These are phyloP conservation scores for Amanita jacksonii DNA, from an alignment of 768 basidiomycete species.

Conservation along the genomic window DNA sequence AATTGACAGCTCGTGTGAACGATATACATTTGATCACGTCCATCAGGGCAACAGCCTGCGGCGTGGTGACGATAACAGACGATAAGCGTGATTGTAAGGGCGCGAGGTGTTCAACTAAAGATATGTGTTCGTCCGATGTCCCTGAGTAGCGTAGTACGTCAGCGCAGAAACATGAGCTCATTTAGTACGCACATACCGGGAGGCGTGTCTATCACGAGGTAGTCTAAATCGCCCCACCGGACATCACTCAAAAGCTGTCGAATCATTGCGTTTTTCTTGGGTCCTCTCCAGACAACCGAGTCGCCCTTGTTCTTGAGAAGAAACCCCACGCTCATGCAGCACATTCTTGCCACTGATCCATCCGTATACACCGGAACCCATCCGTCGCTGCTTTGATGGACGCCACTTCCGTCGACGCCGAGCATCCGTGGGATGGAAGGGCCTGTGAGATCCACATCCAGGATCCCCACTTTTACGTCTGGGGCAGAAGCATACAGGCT, in stretches of 20 bases:
- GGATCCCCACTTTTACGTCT: conserved; percentile 68
- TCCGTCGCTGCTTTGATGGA: conserved; percentile 90
- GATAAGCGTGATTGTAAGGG: conserved; percentile 72
- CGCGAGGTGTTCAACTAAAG: conserved; percentile 87
- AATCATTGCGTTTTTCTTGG: conserved; percentile 99
- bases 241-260: conserved; percentile 91
- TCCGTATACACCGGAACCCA: conserved; percentile 99
- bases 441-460: conserved; percentile 91
- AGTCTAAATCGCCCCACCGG: conserved; percentile 91
- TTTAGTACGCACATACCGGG: conserved; percentile 57
- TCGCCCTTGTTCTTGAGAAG: conserved; percentile 84
- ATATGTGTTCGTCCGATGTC: conserved; percentile 97
- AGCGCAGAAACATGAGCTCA: conserved; percentile 9
- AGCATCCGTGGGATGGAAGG: conserved; percentile 95
- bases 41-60: conserved; percentile 91
- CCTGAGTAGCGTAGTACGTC: conserved; percentile 37
- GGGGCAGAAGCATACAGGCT: conserved; percentile 68
- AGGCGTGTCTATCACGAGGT: conserved; percentile 90
- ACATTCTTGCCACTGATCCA: conserved; percentile 58
- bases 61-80: conserved; percentile 91
- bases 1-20: conserved; percentile 79
- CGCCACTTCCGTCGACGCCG: conserved; percentile 75
- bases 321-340: conserved; percentile 97
- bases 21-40: conserved; percentile 96
- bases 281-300: conserved; percentile 96